Evolutionary conservation across 2,329 filamentous ascomycete species (phyloP), one percentile per base, ranked within the genome.

Genomic region (Stachybotrys chartarum): DNA sequence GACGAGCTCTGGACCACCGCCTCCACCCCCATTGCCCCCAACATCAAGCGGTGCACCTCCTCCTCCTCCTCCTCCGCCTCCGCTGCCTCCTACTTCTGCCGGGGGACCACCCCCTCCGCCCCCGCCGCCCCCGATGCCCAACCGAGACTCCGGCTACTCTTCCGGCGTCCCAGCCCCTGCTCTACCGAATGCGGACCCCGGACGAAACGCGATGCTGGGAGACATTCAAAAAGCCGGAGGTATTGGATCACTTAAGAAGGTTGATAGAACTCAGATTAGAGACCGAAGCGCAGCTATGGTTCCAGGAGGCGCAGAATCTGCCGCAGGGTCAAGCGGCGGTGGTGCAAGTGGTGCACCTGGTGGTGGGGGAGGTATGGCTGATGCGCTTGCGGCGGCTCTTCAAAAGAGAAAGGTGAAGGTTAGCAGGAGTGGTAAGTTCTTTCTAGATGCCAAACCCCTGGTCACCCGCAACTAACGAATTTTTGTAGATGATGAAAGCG

Each of bases 341-440:
- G 80, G 80, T 30, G 69, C 79, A 48, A 70, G 76, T 11, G 68
- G 77, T 51, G 74, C 80, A 50, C 70, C 76, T n/a, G 79, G 79
- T 48, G 79, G 77, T 17, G 80, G 82, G 11, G 83, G 85, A 55
- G 86, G 84, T 42, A 83, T 97, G 80, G 90, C 91, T 24, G 90
- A 88, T 74, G 92, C 91, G 51, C 75, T 96, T 63, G 90, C 90
- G 57, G 87, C 84, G 57, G 88, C 87, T 56, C 72, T 92, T 64
- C 84, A 87, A 67, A 88, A 90, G 75, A 82, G 93, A 71, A 97
- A 97, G 78, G 85, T 91, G 72, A 96, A 96, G 79, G 93, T 97
- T 69, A 90, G 90, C 74, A 87, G 90, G 70, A 96, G 90, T 79
- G 93, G 93, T 97, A 84, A 84, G 90, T 87, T 53, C 53, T 52